A percentile compares a stretch with the other conserved stretches of the same genome.
Conservation (phyloP, 352 stramenopile genomes). For the Globisporangium cystogenes region DNA sequence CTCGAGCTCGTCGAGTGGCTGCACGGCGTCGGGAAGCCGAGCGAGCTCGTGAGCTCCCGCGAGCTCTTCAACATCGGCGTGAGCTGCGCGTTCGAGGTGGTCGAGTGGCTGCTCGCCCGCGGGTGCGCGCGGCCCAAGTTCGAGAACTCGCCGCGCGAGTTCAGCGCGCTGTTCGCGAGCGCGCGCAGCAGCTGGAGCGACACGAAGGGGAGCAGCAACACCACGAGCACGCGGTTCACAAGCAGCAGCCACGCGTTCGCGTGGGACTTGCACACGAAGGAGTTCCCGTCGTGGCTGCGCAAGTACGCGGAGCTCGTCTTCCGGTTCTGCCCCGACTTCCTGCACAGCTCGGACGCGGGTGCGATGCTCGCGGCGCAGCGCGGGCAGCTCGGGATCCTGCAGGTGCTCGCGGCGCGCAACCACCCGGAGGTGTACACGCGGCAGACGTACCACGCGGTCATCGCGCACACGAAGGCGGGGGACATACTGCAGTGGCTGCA, state of each 20-base stretch:
- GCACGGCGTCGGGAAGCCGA: constrained; percentile 7
- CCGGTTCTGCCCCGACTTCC: constrained; percentile 17
- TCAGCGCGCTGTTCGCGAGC: constrained; percentile 14
- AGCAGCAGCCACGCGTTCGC: constrained; percentile 10
- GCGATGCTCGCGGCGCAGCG: constrained; percentile 29
- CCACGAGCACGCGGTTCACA: constrained; percentile 6
- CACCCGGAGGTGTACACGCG: constrained; percentile 28
- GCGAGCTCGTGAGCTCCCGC: constrained; percentile 16
- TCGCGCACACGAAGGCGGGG: constrained; percentile 27
- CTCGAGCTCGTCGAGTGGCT: constrained; percentile 28
- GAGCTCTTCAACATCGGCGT: constrained; percentile 21
- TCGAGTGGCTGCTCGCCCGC: constrained; percentile 27
- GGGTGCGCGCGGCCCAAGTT: constrained; percentile 14
- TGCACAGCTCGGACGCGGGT: constrained; percentile 20
- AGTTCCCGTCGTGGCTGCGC: constrained; percentile 18
- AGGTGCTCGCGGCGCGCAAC: constrained; percentile 16
- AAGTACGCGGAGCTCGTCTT: constrained; percentile 19
- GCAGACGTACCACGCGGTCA: constrained; percentile 23
- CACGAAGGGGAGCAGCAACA: constrained; percentile 3
- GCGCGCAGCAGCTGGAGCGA: constrained; percentile 3
- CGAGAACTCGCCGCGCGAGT: neutral
- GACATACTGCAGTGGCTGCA: constrained; percentile 26
- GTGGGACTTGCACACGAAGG: constrained; percentile 27
- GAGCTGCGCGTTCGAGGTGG: constrained; percentile 14
- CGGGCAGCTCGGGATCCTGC: constrained; percentile 20